Evolutionary conservation across 2,329 filamentous ascomycete genomes (phyloP), one percentile per base, ranked within the genome.

Genomic region (Colletotrichum sp.): DNA sequence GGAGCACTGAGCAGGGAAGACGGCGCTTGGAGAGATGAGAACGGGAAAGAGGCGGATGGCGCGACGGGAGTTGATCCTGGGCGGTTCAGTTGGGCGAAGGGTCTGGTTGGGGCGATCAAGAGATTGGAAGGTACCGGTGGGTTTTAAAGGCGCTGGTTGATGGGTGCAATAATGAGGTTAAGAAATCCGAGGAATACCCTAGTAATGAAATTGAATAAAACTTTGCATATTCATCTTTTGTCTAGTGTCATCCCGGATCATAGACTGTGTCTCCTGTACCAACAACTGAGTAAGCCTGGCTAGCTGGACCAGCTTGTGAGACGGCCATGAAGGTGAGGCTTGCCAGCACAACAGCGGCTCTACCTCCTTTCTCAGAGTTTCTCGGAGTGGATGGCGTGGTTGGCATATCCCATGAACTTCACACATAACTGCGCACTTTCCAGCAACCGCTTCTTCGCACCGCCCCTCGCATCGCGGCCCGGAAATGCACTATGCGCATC

Each of bases 1-100:
- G 92, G 92, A 3, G 83, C 83, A 34, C 87, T 90, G 4, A 84
- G 79, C 27, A 82, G 78, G 36, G 90, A 93, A 31, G 90, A 93
- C 78, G 92, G 92, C 0, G 86, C 92, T 64, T 93, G 91, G 92
- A 86, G 89, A 73, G 89, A 93, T 79, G 77, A 80, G 13, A 83
- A 86, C 1, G 88, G 88, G 0, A 81, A 85, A 12, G 82, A 88
- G 76, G 86, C 87, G 0, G 83, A 86, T 21, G 88, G 86, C 3
- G 87, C 86, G 8, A 86, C 90, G 66, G 89, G 89, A 6, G 80
- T 86, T 15, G 84, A 91, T 78, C 87, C 88, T 0, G 90, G 90
- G 0, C 83, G 81, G 36, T 90, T 93, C 75, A 85, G 87, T 16
- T 92, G 90, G 90, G 86, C 87, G 0, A 91, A 87, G 80, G 90